Evolutionary conservation across 345 rosid genomes (phyloP).

Genomic region (Populus davidiana): DNA sequence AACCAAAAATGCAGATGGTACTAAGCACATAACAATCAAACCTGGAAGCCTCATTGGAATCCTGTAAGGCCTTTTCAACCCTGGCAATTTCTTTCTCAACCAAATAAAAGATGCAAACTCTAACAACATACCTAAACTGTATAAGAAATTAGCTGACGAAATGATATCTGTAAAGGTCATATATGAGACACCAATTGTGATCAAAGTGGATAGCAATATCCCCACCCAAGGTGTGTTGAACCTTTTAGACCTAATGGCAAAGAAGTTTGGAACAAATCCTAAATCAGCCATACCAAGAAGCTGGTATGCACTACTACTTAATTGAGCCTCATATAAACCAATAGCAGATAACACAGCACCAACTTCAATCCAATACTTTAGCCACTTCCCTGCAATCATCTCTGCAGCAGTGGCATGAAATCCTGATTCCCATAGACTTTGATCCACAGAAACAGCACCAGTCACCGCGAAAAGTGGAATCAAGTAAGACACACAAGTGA

Average conservation of each 20-base stretch:
- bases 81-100: constrained; percentile 55
- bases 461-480: constrained; percentile 74
- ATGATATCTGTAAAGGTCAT: constrained; percentile 54
- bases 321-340: constrained; percentile 78
- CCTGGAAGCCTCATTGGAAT: constrained; percentile 55
- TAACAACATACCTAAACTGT: constrained; percentile 69
- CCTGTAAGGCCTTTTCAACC: constrained; percentile 52
- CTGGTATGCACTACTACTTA: constrained; percentile 75
- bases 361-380: constrained; percentile 64
- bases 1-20: constrained; percentile 55
- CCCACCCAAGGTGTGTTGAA: constrained; percentile 83
- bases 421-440: constrained; percentile 57
- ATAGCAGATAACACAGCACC: constrained; percentile 68
- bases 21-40: constrained; percentile 50
- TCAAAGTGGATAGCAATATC: constrained; percentile 46
- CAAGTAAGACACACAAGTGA: constrained; percentile 78
- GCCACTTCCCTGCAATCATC: constrained; percentile 76
- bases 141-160: constrained; percentile 63
- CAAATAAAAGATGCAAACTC: constrained; percentile 70
- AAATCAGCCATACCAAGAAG: constrained; percentile 75
- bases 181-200: constrained; percentile 51
- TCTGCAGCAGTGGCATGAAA: constrained; percentile 73
- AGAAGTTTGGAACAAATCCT: constrained; percentile 54
- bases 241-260: constrained; percentile 51
- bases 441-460: constrained; percentile 64